Percentiles rank a stretch among this genome's conserved stretches.
These are phyloP conservation scores for Gynandropsis gynandra DNA, from an alignment of 345 rosid species.

Conservation along the genomic window DNA sequence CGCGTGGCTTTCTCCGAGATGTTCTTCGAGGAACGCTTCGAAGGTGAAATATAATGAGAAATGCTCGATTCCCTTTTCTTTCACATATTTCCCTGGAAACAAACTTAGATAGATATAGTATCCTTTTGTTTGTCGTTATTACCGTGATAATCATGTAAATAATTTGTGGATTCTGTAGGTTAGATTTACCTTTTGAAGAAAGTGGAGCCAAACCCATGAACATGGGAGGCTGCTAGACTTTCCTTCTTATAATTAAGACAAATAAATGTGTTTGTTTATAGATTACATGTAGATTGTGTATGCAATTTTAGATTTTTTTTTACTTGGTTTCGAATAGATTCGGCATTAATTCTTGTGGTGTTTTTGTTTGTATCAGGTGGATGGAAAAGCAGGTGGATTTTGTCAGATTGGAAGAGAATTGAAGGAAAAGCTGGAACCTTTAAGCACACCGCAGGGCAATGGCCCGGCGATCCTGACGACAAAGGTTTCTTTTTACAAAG, in stretches of 20 bases:
- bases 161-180: not conserved
- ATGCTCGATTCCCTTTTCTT: not conserved
- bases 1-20: conserved; percentile 37
- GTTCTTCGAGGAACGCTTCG: conserved; percentile 47
- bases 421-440: conserved; percentile 85
- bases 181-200: conserved; percentile 5
- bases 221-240: conserved; percentile 10
- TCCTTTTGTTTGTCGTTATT: not conserved
- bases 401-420: conserved; percentile 80
- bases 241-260: conserved; percentile 13
- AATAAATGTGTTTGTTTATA: not conserved
- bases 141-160: not conserved
- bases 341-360: conserved; percentile 7
- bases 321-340: conserved; percentile 9
- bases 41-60: conserved; percentile 27
- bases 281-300: not conserved
- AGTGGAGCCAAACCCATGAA: conserved; percentile 15
- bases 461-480: conserved; percentile 76
- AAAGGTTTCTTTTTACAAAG: conserved; percentile 38
- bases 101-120: not conserved
- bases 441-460: conserved; percentile 74
- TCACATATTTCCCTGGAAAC: not conserved
- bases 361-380: conserved; percentile 42
- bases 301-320: not conserved
- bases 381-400: conserved; percentile 88